Evolutionary conservation across 805 yeast genomes (phyloP), one percentile per base, ranked within the genome.

Genomic region (Zygosaccharomyces bailii): DNA sequence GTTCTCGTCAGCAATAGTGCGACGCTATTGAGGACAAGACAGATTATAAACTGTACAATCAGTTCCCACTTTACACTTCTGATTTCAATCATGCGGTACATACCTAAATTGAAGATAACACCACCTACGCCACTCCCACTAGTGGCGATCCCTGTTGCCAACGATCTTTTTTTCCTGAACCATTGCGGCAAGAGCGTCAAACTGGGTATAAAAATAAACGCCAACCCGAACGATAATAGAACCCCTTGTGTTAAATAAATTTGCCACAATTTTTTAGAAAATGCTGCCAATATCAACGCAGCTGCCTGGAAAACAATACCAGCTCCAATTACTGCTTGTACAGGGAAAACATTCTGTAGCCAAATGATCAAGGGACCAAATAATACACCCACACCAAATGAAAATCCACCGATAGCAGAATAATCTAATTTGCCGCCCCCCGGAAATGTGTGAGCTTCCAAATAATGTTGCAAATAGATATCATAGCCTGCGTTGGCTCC

Each of bases 401-500:
- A 73, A 10, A 79, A 57, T 2, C 85, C 84, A 10, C 84, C 84
- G 44, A 80, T 69, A 2, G 72, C 67, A 32, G 80, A 79, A 56
- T 70, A 80, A 49, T 76, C 81, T 23, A 76, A 58, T 43, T 71
- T 73, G 5, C 63, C 53, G 1, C 78, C 77, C 4, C 77, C 79
- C 2, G 57, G 53, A 48, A 77, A 80, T 2, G 68, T 61, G 45
- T 72, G 56, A 34, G 68, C 48, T 25, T 71, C 67, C 21, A 79
- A 46, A 54, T 78, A 79, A 40, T 70, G 61, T 7, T 79, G 71
- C 32, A 78, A 65, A 35, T 77, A 79, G 11, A 79, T 65, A 1
- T 80, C 76, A 54, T 68, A 78, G 0, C 79, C 80, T 2, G 80
- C 67, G 49, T 78, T 78, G 44, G 79, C 71, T 14, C 84, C 84